Conservation (phyloP, 179 eudicot genomes). For the Gypsophila paniculata region DNA sequence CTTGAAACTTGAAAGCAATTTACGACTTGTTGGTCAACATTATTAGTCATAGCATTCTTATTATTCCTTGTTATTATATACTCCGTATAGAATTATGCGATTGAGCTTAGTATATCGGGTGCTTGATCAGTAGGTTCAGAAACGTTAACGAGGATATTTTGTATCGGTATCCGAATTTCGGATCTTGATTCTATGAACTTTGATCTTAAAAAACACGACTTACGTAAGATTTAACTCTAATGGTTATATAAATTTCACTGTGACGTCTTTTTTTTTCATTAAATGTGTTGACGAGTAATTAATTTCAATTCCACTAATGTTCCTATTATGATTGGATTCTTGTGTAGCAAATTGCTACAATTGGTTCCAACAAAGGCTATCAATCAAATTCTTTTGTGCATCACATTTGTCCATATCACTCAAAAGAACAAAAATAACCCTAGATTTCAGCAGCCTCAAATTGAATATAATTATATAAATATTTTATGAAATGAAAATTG, state of each 20-base stretch:
- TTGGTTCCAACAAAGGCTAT: neutral
- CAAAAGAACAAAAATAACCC: constrained; percentile 7
- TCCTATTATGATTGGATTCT: constrained; percentile 2
- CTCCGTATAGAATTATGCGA: too few species aligned
- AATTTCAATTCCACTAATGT: too few species aligned
- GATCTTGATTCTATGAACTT: neutral
- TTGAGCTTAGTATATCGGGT: too few species aligned
- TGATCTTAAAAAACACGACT: neutral
- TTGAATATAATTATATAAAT: neutral
- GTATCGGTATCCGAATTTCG: neutral
- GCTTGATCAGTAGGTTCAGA: too few species aligned
- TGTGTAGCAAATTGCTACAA: neutral
- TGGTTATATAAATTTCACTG: too few species aligned
- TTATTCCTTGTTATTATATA: too few species aligned
- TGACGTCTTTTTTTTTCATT: too few species aligned
- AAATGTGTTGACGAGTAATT: too few species aligned
- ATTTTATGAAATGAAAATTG: neutral
- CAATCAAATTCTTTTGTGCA: constrained; percentile 8
- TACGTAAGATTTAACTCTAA: too few species aligned
- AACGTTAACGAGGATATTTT: neutral
- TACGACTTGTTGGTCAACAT: too few species aligned
- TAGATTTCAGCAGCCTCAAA: constrained; percentile 1
- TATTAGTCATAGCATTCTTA: too few species aligned
- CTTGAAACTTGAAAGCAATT: too few species aligned
- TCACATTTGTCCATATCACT: neutral